phyloP scores from a whole-genome alignment of 306 rosid species.

The Ormosia emarginata region DNA sequence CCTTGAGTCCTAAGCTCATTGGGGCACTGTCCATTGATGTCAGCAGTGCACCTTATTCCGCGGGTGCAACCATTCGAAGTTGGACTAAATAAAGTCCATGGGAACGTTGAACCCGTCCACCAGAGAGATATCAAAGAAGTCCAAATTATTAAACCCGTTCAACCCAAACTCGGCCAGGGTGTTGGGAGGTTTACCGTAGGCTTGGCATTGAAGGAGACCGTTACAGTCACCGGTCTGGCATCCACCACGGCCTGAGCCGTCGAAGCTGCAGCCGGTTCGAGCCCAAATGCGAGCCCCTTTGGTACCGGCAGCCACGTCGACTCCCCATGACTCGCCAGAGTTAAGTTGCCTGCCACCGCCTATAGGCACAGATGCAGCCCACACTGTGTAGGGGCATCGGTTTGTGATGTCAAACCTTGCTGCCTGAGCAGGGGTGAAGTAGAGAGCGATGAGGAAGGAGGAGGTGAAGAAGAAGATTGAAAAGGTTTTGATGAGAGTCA shows the following conservation, averaged over 20 bases:
- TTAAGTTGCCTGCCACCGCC: conserved; percentile 40
- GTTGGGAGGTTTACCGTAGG: conserved; percentile 44
- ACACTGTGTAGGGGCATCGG: conserved; percentile 43
- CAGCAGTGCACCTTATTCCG: conserved; percentile 22
- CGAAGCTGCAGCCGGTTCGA: conserved; percentile 62
- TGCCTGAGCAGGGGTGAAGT: neutral
- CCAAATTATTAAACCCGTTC: conserved; percentile 30
- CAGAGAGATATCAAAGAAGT: conserved; percentile 40
- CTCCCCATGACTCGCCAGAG: conserved; percentile 18
- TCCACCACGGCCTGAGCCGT: conserved; percentile 30
- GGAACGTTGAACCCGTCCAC: conserved; percentile 49
- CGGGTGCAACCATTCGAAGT: conserved; percentile 2
- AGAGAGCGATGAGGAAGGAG: neutral
- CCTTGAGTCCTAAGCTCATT: conserved; percentile 22
- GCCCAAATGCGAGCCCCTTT: conserved; percentile 54
- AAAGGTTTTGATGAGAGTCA: too few relatives aligned
- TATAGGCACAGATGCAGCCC: conserved; percentile 43
- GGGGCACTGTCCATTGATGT: conserved; percentile 51
- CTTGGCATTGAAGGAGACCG: conserved; percentile 29
- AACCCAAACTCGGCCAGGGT: conserved; percentile 49
- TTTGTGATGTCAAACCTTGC: conserved; percentile 45
- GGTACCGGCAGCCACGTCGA: conserved; percentile 28
- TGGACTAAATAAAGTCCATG: conserved; percentile 45
- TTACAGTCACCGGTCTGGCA: conserved; percentile 67
- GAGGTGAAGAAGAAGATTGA: neutral